A percentile compares a stretch with the other conserved stretches of the same genome.
Evolutionary conservation across 257 asterid species (phyloP).

Genomic region (Lantana camara): DNA sequence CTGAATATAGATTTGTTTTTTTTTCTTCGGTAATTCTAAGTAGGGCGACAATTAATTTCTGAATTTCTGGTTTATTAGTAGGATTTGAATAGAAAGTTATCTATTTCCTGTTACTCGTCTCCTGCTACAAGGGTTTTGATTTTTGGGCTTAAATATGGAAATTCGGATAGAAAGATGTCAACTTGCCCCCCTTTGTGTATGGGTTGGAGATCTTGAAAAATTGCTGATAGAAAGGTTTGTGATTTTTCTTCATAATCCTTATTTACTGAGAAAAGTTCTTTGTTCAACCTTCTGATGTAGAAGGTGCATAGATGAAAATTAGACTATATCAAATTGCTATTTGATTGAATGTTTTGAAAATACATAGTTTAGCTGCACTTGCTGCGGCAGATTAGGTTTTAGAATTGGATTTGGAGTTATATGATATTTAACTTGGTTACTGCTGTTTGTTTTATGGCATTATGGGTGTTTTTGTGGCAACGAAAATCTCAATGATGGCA

Average conservation of each 20-base stretch:
- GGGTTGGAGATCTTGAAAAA: conserved; percentile 92
- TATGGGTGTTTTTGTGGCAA: too few relatives aligned
- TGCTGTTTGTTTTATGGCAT: too few relatives aligned
- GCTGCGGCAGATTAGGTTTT: too few relatives aligned
- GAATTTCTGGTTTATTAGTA: conserved; percentile 51
- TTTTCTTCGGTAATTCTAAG: background rate
- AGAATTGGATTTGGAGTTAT: too few relatives aligned
- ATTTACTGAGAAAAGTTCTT: background rate
- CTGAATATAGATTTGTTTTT: background rate
- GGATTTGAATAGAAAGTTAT: conserved; percentile 41
- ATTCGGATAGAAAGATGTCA: conserved; percentile 54
- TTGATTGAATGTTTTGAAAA: too few relatives aligned
- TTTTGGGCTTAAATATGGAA: conserved; percentile 40
- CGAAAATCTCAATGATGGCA: too few relatives aligned
- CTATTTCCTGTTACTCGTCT: conserved; percentile 46
- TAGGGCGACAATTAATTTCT: conserved; percentile 23
- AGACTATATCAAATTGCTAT: background rate
- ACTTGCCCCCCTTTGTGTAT: conserved; percentile 71
- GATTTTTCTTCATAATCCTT: background rate
- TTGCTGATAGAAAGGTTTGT: conserved; percentile 90
- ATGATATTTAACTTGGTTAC: too few relatives aligned
- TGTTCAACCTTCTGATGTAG: background rate
- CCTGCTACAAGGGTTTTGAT: conserved; percentile 40
- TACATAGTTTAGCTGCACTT: background rate
- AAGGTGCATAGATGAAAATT: too few relatives aligned